Evolutionary conservation across 2,329 filamentous ascomycete species (phyloP).

Genomic region (Capronia coronata): DNA sequence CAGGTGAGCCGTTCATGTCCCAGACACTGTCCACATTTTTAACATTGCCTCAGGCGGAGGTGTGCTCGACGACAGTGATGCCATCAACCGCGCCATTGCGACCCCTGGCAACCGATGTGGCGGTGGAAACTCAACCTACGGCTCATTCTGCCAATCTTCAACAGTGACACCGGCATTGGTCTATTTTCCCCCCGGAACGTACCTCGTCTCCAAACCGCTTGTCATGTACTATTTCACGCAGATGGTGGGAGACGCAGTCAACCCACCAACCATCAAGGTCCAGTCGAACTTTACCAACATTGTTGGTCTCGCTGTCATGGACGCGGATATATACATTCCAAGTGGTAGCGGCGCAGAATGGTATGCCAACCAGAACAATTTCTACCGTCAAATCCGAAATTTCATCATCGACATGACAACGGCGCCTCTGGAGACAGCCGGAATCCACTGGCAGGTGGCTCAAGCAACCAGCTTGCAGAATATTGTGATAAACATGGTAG

Average conservation of each 20-base stretch:
- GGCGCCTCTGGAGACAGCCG: constrained; percentile 50
- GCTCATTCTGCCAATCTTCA: constrained; percentile 58
- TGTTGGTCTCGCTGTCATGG: constrained; percentile 71
- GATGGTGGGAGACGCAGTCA: constrained; percentile 60
- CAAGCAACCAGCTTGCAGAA: constrained; percentile 67
- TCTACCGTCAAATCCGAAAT: constrained; percentile 69
- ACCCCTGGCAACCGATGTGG: constrained; percentile 65
- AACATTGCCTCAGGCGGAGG: constrained; percentile 43
- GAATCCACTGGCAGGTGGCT: constrained; percentile 70
- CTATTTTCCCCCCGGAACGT: constrained; percentile 77
- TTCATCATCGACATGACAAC: constrained; percentile 64
- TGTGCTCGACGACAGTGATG: constrained; percentile 65
- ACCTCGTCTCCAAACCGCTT: constrained; percentile 63
- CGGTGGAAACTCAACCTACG: constrained; percentile 36
- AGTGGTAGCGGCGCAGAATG: constrained; percentile 55
- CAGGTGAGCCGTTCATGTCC: constrained; percentile 11
- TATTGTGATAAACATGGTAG: constrained; percentile 64
- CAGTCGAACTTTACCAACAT: constrained; percentile 46
- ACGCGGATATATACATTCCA: constrained; percentile 64
- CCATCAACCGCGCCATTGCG: constrained; percentile 70
- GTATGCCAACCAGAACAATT: constrained; percentile 65
- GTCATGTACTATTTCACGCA: constrained; percentile 60
- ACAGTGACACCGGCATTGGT: constrained; percentile 70
- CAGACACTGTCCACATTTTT: neutral
- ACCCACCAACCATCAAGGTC: constrained; percentile 60